phyloP scores from a whole-genome alignment of 352 stramenopile genomes.

The Phytopythium ostracodes region DNA sequence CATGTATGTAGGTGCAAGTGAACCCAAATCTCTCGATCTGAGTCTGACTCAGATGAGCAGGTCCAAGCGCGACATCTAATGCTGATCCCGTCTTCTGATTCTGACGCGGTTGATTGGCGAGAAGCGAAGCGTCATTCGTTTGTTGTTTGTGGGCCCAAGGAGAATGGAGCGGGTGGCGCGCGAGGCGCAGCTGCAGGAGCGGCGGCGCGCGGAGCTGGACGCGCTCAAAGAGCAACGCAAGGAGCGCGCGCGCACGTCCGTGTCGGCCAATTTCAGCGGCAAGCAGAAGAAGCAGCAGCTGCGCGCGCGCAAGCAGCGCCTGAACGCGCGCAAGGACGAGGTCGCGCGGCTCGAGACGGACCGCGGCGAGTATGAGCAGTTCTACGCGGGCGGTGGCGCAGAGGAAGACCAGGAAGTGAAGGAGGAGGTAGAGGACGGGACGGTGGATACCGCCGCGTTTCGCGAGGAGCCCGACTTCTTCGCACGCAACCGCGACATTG shows the following conservation, averaged over 20 bases:
- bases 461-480: slow-evolving; percentile 58
- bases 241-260: slow-evolving; percentile 57
- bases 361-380: slow-evolving; percentile 55
- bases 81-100: slow-evolving; percentile 1
- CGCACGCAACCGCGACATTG: slow-evolving; percentile 53
- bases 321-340: slow-evolving; percentile 61
- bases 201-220: slow-evolving; percentile 72
- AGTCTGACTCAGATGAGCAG: neutral
- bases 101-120: slow-evolving; percentile 1
- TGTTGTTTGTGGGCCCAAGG: too few relatives aligned
- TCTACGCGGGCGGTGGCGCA: slow-evolving; percentile 24
- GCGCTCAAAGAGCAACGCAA: slow-evolving; percentile 77
- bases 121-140: too few relatives aligned
- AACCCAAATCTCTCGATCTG: too few relatives aligned
- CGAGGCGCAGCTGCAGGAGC: slow-evolving; percentile 63
- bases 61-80: too few relatives aligned
- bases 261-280: slow-evolving; percentile 66
- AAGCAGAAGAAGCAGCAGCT: slow-evolving; percentile 88
- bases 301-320: slow-evolving; percentile 73
- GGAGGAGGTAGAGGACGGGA: slow-evolving; percentile 19
- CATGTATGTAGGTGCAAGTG: too few relatives aligned
- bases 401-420: slow-evolving; percentile 19
- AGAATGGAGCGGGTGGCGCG: slow-evolving; percentile 49
- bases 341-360: slow-evolving; percentile 41
- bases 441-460: slow-evolving; percentile 30